phyloP scores from a whole-genome alignment of 2,329 filamentous ascomycete genomes.

The Nannizziopsis barbatae region DNA sequence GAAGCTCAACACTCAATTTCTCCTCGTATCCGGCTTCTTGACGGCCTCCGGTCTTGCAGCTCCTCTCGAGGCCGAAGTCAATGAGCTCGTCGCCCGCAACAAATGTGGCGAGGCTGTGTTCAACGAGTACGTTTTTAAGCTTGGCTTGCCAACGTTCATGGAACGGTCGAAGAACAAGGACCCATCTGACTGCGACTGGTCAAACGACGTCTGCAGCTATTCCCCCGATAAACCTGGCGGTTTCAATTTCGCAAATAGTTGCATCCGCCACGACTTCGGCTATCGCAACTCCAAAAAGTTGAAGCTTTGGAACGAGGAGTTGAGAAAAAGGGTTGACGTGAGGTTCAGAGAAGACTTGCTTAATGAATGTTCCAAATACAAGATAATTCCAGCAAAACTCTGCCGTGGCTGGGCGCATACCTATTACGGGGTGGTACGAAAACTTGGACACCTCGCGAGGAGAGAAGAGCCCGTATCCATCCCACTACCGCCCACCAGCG shows the following conservation, averaged over 20 bases:
- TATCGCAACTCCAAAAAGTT: constrained; percentile 45
- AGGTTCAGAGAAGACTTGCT: no score
- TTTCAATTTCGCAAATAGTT: constrained; percentile 31
- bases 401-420: no score
- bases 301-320: constrained; percentile 34
- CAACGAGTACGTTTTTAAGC: constrained; percentile 29
- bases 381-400: no score
- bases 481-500: no score
- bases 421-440: no score
- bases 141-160: constrained; percentile 34
- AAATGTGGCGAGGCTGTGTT: constrained; percentile 29
- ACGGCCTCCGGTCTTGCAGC: background rate
- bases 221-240: constrained; percentile 25
- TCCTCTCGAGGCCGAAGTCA: background rate
- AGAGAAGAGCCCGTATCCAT: no score
- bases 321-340: no score
- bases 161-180: constrained; percentile 22
- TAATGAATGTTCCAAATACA: no score
- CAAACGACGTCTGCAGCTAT: constrained; percentile 26
- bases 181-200: constrained; percentile 31
- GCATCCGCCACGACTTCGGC: constrained; percentile 48
- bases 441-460: no score
- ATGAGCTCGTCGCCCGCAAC: constrained; percentile 20
- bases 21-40: background rate
- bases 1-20: constrained; percentile 6